A percentile compares a stretch with the other conserved stretches of the same genome.
Evolutionary conservation across 2,329 filamentous ascomycete genomes (phyloP).

Genomic region (Trichoderma koningii): DNA sequence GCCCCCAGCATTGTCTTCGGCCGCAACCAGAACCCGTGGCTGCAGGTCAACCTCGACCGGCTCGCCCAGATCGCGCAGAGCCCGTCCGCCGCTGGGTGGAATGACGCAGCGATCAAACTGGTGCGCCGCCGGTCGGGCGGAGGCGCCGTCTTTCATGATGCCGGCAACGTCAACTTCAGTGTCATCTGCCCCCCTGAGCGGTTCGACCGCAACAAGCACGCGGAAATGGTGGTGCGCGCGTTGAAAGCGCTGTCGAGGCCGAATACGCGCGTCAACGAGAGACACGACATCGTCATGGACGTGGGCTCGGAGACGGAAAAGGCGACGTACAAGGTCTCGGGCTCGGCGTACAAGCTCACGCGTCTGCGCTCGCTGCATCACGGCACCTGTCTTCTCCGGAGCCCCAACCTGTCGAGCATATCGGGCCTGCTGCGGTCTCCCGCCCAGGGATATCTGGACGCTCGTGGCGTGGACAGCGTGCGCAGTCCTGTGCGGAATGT

Average conservation of each 20-base stretch:
- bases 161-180: conserved; percentile 91
- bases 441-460: conserved; percentile 72
- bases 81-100: conserved; percentile 34
- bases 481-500: conserved; percentile 83
- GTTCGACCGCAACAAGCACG: conserved; percentile 86
- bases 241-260: conserved; percentile 61
- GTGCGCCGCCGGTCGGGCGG: conserved; percentile 86
- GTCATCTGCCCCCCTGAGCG: conserved; percentile 76
- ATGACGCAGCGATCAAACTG: conserved; percentile 51
- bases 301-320: conserved; percentile 30
- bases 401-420: conserved; percentile 71
- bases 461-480: conserved; percentile 88
- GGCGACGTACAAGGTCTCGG: conserved; percentile 75
- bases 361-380: conserved; percentile 82
- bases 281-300: conserved; percentile 89
- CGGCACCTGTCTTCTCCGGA: conserved; percentile 82
- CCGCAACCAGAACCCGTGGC: conserved; percentile 97
- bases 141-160: conserved; percentile 91
- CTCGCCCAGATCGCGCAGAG: conserved; percentile 45
- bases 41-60: conserved; percentile 75
- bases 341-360: conserved; percentile 93
- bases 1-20: conserved; percentile 86
- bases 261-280: conserved; percentile 75
- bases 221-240: conserved; percentile 89
- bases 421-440: conserved; percentile 75